Conservation (phyloP, 2,329 filamentous ascomycete species). For the Fusarium goolgardi region DNA sequence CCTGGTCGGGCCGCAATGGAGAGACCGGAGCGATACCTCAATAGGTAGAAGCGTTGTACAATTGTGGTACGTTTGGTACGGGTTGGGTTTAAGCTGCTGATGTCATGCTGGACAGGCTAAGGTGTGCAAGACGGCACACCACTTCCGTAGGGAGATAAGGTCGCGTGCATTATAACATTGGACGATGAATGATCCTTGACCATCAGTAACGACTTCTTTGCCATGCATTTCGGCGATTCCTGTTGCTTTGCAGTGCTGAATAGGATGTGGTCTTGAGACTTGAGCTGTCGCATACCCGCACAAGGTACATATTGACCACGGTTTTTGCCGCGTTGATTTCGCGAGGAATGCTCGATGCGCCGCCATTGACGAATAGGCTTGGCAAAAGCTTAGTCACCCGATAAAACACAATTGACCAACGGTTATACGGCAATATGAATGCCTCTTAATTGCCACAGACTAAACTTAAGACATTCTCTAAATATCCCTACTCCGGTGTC, state of each 20-base stretch:
- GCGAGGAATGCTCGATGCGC: constrained; percentile 6
- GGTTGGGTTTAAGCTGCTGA: constrained; percentile 23
- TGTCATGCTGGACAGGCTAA: constrained; percentile 29
- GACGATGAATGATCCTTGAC: constrained; percentile 8
- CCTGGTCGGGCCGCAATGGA: constrained; percentile 41
- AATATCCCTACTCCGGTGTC: accelerated
- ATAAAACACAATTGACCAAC: background rate
- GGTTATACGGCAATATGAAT: no score
- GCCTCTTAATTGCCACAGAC: background rate
- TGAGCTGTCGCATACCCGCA: background rate
- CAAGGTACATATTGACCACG: no score
- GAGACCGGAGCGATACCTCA: constrained; percentile 30
- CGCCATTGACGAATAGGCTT: background rate
- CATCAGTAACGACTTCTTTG: constrained; percentile 1
- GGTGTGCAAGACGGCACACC: constrained; percentile 30
- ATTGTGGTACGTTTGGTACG: constrained; percentile 31
- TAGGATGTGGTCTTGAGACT: background rate
- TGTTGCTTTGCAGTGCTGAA: background rate
- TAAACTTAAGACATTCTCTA: background rate
- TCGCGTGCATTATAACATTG: constrained; percentile 26
- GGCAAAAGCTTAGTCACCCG: constrained; percentile 8
- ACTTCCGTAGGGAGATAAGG: constrained; percentile 33
- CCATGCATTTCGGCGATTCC: background rate
- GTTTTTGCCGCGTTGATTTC: background rate
- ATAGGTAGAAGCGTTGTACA: constrained; percentile 24